Conservation (phyloP, 495 filamentous ascomycete genomes). For the Tuber umbilicatum region DNA sequence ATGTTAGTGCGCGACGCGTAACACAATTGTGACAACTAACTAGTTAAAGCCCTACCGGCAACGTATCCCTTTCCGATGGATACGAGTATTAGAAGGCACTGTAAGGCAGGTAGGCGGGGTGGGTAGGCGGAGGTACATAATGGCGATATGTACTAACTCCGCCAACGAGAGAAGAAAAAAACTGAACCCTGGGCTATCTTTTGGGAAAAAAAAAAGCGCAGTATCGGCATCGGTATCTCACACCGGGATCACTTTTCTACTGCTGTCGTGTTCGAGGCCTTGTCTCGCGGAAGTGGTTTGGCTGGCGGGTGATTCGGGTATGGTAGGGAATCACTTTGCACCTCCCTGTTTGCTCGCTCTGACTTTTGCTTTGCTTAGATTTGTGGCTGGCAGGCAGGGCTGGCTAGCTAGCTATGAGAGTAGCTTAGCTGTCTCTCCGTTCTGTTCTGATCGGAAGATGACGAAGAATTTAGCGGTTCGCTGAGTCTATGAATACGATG, state of each 20-base stretch:
- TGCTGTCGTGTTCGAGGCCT: not conserved
- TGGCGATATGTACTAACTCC: not conserved
- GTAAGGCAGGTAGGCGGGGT: not conserved
- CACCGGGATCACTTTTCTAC: not conserved
- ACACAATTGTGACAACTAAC: not conserved
- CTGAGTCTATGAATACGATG: not conserved
- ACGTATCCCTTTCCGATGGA: conserved; percentile 3
- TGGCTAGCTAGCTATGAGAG: not conserved
- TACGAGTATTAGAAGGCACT: not conserved
- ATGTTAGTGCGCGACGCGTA: not conserved
- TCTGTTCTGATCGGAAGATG: not conserved
- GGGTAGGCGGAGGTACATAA: not conserved
- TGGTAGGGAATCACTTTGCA: not conserved
- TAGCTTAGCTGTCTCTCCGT: not conserved
- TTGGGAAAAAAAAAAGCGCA: too few species aligned
- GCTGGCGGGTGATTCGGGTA: not conserved
- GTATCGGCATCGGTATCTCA: not conserved
- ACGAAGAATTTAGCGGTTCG: not conserved
- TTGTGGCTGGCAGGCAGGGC: not conserved
- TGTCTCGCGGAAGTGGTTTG: conserved; percentile 2
- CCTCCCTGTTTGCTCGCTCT: not conserved
- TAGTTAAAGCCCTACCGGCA: not conserved
- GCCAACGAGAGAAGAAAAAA: not conserved
- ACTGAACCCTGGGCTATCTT: not conserved
- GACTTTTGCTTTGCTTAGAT: not conserved